A percentile compares a stretch with the other conserved stretches of the same genome.
Evolutionary conservation across 2,329 filamentous ascomycete genomes (phyloP).

Genomic region (Rugonectria rugulosa): DNA sequence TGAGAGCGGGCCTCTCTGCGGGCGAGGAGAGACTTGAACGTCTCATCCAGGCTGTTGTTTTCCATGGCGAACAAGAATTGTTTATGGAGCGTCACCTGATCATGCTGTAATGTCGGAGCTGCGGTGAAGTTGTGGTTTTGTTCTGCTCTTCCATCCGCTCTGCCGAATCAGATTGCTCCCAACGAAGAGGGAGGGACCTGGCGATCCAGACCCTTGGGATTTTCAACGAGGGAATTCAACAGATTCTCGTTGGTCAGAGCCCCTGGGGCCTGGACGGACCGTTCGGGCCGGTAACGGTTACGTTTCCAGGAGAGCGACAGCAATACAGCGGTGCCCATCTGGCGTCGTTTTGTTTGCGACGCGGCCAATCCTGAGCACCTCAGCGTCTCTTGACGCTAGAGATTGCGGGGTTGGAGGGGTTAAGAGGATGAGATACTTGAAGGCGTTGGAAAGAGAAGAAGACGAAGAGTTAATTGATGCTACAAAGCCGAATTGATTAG

Average conservation of each 20-base stretch:
- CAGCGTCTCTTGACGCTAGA: not conserved
- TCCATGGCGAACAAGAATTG: conserved; percentile 13
- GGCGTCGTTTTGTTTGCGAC: not conserved
- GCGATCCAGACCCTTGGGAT: not conserved
- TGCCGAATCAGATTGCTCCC: not conserved
- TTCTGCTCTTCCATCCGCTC: not conserved
- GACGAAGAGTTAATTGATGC: not conserved
- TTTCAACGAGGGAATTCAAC: not conserved
- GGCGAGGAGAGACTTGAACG: conserved; percentile 37
- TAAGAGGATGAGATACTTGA: not conserved
- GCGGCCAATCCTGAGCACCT: not conserved
- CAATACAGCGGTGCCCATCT: too few relatives aligned
- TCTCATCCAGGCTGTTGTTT: conserved; percentile 37
- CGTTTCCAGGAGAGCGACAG: too few relatives aligned
- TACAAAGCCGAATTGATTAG: not conserved
- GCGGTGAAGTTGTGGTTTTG: not conserved
- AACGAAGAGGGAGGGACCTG: too few relatives aligned
- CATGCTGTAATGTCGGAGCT: not conserved
- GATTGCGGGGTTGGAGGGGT: not conserved
- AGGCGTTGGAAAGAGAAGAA: too few relatives aligned
- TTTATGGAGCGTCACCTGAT: not conserved
- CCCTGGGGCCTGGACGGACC: not conserved
- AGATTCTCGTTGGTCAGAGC: not conserved
- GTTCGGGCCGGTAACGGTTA: conserved; percentile 12
- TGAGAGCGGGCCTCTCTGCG: conserved; percentile 44